Percentiles rank a stretch among this genome's conserved stretches.
phyloP scores from a whole-genome alignment of 1,284 basidiomycete genomes.

The Chondrostereum purpureum region DNA sequence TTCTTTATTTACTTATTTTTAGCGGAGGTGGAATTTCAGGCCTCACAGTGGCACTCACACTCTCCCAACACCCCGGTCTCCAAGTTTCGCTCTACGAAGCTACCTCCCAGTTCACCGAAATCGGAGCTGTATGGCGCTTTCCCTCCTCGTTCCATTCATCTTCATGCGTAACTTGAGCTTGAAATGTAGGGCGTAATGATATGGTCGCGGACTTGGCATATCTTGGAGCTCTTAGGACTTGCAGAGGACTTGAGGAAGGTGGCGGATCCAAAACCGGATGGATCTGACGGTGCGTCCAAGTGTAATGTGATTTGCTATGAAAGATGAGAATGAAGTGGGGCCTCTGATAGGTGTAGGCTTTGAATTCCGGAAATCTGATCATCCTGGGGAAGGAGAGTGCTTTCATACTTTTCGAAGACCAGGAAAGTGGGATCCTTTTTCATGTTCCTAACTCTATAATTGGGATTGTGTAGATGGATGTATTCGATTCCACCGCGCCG shows the following conservation, averaged over 20 bases:
- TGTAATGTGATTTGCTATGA: background rate
- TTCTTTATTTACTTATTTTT: too few relatives aligned
- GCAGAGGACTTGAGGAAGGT: slow-evolving; percentile 31
- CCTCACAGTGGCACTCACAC: background rate
- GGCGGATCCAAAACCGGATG: slow-evolving; percentile 34
- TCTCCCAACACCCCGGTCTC: background rate
- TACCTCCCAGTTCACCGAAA: background rate
- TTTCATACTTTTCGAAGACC: slow-evolving; percentile 33
- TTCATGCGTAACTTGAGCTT: too few relatives aligned
- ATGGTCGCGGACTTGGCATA: slow-evolving; percentile 23
- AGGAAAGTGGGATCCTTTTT: slow-evolving; percentile 21
- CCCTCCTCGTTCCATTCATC: too few relatives aligned
- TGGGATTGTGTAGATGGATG: slow-evolving; percentile 23
- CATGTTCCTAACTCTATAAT: background rate
- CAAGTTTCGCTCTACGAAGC: slow-evolving; percentile 1
- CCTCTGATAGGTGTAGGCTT: slow-evolving; percentile 30
- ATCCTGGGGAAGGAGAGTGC: slow-evolving; percentile 28
- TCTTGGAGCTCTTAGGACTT: slow-evolving; percentile 34
- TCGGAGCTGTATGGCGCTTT: slow-evolving; percentile 2
- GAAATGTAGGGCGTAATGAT: slow-evolving; percentile 1
- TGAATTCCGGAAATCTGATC: slow-evolving; percentile 37
- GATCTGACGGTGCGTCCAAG: slow-evolving; percentile 25
- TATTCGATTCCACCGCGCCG: slow-evolving; percentile 41
- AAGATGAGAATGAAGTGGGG: too few relatives aligned
- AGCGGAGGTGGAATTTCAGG: slow-evolving; percentile 1